Evolutionary conservation across 2,329 filamentous ascomycete genomes (phyloP).

Genomic region (Diaporthe sp.): DNA sequence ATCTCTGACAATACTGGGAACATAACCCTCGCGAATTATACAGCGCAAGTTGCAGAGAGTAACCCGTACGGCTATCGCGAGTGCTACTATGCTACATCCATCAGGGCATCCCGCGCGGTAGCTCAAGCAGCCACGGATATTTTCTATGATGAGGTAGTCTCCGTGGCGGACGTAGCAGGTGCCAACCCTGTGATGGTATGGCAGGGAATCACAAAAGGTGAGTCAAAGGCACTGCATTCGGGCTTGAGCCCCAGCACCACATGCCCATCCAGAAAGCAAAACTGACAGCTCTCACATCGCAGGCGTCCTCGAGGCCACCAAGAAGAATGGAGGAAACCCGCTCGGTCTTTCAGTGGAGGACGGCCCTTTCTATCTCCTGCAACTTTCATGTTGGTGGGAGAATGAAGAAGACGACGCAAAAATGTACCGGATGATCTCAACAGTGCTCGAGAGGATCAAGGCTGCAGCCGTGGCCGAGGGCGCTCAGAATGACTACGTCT

Average conservation of each 20-base stretch:
- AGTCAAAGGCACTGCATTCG: background rate
- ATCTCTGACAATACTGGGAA: constrained; percentile 48
- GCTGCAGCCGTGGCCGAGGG: constrained; percentile 41
- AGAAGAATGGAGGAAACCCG: constrained; percentile 55
- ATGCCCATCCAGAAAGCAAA: no score
- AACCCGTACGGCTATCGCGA: constrained; percentile 45
- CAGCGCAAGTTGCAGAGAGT: constrained; percentile 27
- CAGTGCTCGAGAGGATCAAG: constrained; percentile 42
- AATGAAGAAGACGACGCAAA: constrained; percentile 42
- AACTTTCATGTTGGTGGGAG: constrained; percentile 45
- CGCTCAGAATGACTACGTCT: constrained; percentile 47
- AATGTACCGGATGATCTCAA: constrained; percentile 43
- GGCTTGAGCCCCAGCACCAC: rapidly evolving
- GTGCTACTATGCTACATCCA: constrained; percentile 44
- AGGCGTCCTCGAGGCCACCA: constrained; percentile 51
- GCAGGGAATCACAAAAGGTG: constrained; percentile 58
- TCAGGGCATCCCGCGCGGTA: constrained; percentile 44
- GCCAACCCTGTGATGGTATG: constrained; percentile 49
- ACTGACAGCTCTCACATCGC: background rate
- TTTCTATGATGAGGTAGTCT: constrained; percentile 35
- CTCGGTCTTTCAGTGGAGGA: constrained; percentile 51
- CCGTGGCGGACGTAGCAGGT: constrained; percentile 43
- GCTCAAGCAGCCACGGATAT: constrained; percentile 41
- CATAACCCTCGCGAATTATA: constrained; percentile 42
- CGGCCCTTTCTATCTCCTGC: constrained; percentile 45